These are phyloP conservation scores for Aspergillus sp. DNA, from an alignment of 2,329 filamentous ascomycete species.

Conservation along the genomic window DNA sequence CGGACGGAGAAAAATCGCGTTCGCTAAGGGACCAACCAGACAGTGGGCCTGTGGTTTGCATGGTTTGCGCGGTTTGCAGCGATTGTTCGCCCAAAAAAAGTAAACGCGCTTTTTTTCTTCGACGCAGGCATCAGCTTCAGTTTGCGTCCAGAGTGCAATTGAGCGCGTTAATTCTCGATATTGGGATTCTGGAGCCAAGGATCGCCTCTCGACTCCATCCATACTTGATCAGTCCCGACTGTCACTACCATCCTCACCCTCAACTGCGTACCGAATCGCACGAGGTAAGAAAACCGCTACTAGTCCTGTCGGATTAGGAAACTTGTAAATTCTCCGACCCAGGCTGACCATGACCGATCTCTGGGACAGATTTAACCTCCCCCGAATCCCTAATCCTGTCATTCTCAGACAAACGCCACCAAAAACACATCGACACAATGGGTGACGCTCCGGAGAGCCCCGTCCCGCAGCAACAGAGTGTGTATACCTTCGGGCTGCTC, in stretches of 20 bases:
- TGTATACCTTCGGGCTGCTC: conserved; percentile 22
- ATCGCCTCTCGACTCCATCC: background rate
- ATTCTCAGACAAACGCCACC: background rate
- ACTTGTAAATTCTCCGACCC: conserved; percentile 7
- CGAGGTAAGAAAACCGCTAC: conserved; percentile 4
- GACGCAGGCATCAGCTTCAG: conserved; percentile 6
- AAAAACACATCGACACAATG: conserved; percentile 23
- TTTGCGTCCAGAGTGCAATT: background rate
- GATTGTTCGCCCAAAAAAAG: conserved; percentile 16
- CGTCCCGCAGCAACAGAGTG: conserved; percentile 32
- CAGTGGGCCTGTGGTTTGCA: conserved; percentile 10
- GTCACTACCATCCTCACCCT: background rate
- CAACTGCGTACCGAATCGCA: background rate
- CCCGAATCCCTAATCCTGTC: background rate
- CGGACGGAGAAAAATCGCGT: conserved; percentile 1
- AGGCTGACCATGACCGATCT: conserved; percentile 2
- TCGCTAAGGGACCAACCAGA: conserved; percentile 23
- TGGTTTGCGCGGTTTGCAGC: conserved; percentile 13
- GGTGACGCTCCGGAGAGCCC: conserved; percentile 29
- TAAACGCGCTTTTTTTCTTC: conserved; percentile 13
- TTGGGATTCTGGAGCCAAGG: too few species aligned
- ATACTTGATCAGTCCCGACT: background rate
- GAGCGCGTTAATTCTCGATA: background rate
- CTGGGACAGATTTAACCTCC: background rate
- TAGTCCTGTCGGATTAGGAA: conserved; percentile 10